Percentiles rank a stretch among this genome's conserved stretches.
phyloP scores from a whole-genome alignment of 164 flowering plant genomes.

The Vitis cinerea region DNA sequence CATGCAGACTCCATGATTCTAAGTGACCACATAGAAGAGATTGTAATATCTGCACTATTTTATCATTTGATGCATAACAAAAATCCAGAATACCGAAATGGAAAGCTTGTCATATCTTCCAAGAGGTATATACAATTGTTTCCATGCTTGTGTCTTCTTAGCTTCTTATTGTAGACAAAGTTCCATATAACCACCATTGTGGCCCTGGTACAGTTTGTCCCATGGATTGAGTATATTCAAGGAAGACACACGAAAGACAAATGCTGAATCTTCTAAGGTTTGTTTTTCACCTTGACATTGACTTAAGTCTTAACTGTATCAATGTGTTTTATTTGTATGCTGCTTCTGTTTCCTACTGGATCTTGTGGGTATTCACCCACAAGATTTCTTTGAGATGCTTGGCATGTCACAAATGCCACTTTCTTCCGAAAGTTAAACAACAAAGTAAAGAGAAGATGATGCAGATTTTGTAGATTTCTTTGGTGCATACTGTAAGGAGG shows the following conservation, averaged over 20 bases:
- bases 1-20: constrained; percentile 38
- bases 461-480: too few species aligned
- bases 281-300: neutral
- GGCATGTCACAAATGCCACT: too few species aligned
- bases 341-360: neutral
- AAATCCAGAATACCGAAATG: constrained; percentile 49
- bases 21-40: constrained; percentile 41
- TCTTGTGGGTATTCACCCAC: neutral
- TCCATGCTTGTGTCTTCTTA: neutral
- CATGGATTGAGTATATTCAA: constrained; percentile 49
- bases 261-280: constrained; percentile 37
- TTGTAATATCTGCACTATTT: constrained; percentile 38
- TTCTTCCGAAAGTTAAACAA: too few species aligned
- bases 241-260: constrained; percentile 40
- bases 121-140: constrained; percentile 27
- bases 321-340: too few species aligned
- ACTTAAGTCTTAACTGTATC: too few species aligned
- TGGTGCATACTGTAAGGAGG: too few species aligned
- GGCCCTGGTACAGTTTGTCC: constrained; percentile 36
- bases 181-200: neutral
- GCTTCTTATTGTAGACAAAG: neutral
- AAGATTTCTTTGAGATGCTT: neutral
- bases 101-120: constrained; percentile 42
- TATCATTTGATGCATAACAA: constrained; percentile 38
- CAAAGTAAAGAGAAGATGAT: too few species aligned